Evolutionary conservation across 208 protist genomes (phyloP).

Genomic region (Balamuthia mandrillaris): DNA sequence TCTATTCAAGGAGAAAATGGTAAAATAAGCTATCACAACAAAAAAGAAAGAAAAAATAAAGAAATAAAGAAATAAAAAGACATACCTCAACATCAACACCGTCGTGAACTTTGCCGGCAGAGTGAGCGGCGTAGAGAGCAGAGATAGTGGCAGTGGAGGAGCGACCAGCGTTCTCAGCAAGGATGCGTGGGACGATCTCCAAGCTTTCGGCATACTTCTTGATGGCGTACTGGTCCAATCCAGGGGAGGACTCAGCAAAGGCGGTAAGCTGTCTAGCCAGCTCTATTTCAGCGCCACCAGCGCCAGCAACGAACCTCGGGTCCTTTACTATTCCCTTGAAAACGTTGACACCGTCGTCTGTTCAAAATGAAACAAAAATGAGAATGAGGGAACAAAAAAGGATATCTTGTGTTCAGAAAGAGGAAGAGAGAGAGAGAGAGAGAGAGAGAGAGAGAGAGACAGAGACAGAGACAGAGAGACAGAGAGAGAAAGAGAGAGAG

Average conservation of each 20-base stretch:
- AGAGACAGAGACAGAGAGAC: too few relatives aligned
- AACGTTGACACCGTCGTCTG: slow-evolving; percentile 96
- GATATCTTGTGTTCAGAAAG: too few relatives aligned
- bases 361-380: neutral
- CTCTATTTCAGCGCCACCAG: slow-evolving; percentile 96
- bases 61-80: neutral
- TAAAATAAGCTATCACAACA: neutral
- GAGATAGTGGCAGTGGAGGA: slow-evolving; percentile 92
- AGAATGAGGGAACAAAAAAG: too few relatives aligned
- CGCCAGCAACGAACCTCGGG: slow-evolving; percentile 90
- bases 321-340: slow-evolving; percentile 88
- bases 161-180: slow-evolving; percentile 96
- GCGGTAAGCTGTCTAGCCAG: slow-evolving; percentile 58
- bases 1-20: neutral
- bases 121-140: slow-evolving; percentile 91
- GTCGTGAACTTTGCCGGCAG: slow-evolving; percentile 80
- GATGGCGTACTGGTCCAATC: slow-evolving; percentile 97
- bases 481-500: neutral
- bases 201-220: slow-evolving; percentile 95
- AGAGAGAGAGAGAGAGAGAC: slow-evolving; percentile 10
- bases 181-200: slow-evolving; percentile 92
- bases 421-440: neutral
- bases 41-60: neutral
- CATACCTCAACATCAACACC: slow-evolving; percentile 88
- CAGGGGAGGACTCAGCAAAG: slow-evolving; percentile 61